A percentile compares a stretch with the other conserved stretches of the same genome.
Evolutionary conservation across 768 basidiomycete species (phyloP).

Genomic region (Mrakia gelida): DNA sequence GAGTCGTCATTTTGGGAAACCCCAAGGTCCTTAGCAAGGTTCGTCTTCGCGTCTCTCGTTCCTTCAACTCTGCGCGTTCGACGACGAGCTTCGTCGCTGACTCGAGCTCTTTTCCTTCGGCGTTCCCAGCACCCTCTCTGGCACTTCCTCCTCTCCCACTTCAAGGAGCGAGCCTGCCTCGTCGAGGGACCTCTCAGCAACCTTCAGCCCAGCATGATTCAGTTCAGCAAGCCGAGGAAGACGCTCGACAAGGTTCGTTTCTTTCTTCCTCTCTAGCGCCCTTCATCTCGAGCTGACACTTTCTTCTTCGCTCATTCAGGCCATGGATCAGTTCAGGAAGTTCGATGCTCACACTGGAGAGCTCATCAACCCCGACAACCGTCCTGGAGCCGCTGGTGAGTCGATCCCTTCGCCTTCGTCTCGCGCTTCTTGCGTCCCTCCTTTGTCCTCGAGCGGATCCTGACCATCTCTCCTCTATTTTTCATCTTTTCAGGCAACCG

Average conservation of each 20-base stretch:
- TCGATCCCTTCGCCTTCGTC: not conserved
- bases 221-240: conserved; percentile 95
- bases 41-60: conserved; percentile 23
- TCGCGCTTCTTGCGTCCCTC: too few species aligned
- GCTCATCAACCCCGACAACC: conserved; percentile 29
- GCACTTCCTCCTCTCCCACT: conserved; percentile 97
- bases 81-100: not conserved
- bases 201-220: conserved; percentile 96
- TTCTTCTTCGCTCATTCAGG: conserved; percentile 38
- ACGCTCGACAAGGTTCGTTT: conserved; percentile 61
- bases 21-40: conserved; percentile 99
- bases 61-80: not conserved
- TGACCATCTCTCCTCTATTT: conserved; percentile 17
- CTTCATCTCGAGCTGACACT: not conserved
- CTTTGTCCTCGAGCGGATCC: too few species aligned
- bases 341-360: conserved; percentile 90
- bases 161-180: conserved; percentile 89
- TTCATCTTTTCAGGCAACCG: conserved; percentile 51
- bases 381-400: conserved; percentile 17
- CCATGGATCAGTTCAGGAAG: conserved; percentile 87
- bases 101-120: conserved; percentile 35
- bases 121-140: conserved; percentile 86
- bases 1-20: conserved; percentile 98
- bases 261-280: not conserved
- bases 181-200: conserved; percentile 97